These are phyloP conservation scores for Streptanthus diversifolius DNA, from an alignment of 345 rosid genomes.

Conservation along the genomic window DNA sequence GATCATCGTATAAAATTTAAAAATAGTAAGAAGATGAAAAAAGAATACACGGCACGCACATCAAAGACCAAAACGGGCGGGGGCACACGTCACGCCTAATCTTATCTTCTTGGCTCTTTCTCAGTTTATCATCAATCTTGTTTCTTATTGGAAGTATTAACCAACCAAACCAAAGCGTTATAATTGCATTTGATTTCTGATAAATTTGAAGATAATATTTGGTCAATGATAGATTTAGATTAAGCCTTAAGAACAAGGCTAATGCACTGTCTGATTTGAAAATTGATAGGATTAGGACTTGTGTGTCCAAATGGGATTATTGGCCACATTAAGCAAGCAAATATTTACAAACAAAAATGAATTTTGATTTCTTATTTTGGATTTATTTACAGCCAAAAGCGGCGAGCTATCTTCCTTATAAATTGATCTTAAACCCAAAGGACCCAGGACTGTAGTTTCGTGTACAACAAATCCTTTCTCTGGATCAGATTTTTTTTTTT, in stretches of 20 bases:
- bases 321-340: neutral
- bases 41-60: slow-evolving; percentile 28
- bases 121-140: neutral
- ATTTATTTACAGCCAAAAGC: neutral
- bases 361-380: neutral
- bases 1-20: neutral
- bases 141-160: neutral
- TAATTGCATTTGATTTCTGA: neutral
- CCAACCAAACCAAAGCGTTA: neutral
- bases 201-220: neutral
- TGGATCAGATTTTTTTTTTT: neutral
- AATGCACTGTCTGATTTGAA: neutral
- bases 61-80: slow-evolving; percentile 32
- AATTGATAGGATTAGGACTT: neutral
- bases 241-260: neutral
- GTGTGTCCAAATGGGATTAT: neutral
- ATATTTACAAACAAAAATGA: neutral
- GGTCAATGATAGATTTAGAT: neutral
- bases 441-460: slow-evolving; percentile 1
- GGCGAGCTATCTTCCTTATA: slow-evolving; percentile 23
- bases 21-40: neutral
- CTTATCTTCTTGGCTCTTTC: slow-evolving; percentile 14
- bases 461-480: slow-evolving; percentile 8
- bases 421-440: neutral
- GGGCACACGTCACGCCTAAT: slow-evolving; percentile 26